Base-by-base conservation (phyloP, 2,329 filamentous ascomycete genomes). In the Fusarium sp. region DNA sequence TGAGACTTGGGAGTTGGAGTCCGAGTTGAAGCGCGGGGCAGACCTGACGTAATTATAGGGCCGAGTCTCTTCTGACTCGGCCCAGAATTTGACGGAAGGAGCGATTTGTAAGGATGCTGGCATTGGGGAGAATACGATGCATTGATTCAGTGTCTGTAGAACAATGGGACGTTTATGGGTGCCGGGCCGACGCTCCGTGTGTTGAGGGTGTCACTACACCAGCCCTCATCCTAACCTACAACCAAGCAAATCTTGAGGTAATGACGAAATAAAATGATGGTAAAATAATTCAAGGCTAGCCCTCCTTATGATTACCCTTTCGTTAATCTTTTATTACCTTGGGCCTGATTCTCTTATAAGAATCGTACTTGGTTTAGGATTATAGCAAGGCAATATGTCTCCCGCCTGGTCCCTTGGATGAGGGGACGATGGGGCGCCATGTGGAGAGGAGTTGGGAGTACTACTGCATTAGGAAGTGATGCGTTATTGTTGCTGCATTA, bases 1-100 rank as follows among this genome's bases (percentile, higher is more conserved):
- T 11, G 34, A 12, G 10, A 37, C 6, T 31, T 44, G 18, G 40
- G 5, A 9, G 18, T 56, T 30, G n/a, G 23, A 23, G 23, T 23
- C 23, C 3, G 18, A 34, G 34, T 34, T 30, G 43, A 47, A 57
- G 39, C 60, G 67, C 68, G 68, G 68, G 68, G 68, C 53, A 65
- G 18, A 27, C 43, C 60, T 71, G 68, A 71, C 68, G 68, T 71
- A 71, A 71, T 71, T 64, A 50, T 15, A 44, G 11, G 41, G 27
- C 13, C 18, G 39, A 43, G 44, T 18, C 36, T 37, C 66, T 70
- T 66, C 66, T 16, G 48, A 47, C n/a, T 16, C 40, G 39, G 51
- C 16, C 13, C 18, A 30, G 31, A 23, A 23, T 23, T 23, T 12
- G 36, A 13, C 12, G 7, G 15, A 15, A 28, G 11, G 41, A 11